Evolutionary conservation across 2,329 filamentous ascomycete species (phyloP), one percentile per base, ranked within the genome.

Genomic region (Gremmenia infestans): DNA sequence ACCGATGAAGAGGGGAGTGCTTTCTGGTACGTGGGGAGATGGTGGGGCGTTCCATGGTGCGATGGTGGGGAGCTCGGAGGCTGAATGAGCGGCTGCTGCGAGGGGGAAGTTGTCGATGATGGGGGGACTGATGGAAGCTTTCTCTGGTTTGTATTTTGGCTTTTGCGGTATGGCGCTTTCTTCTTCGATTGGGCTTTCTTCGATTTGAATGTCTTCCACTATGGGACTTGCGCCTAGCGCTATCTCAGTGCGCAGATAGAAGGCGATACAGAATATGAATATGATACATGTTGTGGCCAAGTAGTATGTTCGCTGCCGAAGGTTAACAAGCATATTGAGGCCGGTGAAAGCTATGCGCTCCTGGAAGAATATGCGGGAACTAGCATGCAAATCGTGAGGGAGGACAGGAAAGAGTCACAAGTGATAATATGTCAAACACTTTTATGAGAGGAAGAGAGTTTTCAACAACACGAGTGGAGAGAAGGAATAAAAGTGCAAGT

Each of bases 1-100:
- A n/a, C 80, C 78, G 57, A 84, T 81, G 49, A 83, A 72, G 8
- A 85, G 73, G 2, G 81, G 80, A 3, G 81, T 77, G 5, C 71
- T 68, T 51, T 70, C 70, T 63, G 73, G 71, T 4, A 72, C 65
- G 54, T 75, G 69, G 40, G 68, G 60, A 15, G 67, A 65, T 0
- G 77, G 72, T 9, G 77, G 72, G 9, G 66, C 52, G 59, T 79
- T 80, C 71, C 77, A 79, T 23, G 63, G 56, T 0, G 76, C 76
- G 14, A 79, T 72, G 0, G 73, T 71, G 1, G 75, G 76, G 5
- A 71, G 67, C 48, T 69, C 48, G 58, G 46, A 51, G 14, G 53
- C 52, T 9, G 63, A 65, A 35, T 57, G 58, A 7, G 58, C 62
- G 8, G 54, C 50, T 42, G 50, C 48, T 39, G 62, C 63, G 2